phyloP scores from a whole-genome alignment of 257 asterid species.

The Forsythia viridissima region DNA sequence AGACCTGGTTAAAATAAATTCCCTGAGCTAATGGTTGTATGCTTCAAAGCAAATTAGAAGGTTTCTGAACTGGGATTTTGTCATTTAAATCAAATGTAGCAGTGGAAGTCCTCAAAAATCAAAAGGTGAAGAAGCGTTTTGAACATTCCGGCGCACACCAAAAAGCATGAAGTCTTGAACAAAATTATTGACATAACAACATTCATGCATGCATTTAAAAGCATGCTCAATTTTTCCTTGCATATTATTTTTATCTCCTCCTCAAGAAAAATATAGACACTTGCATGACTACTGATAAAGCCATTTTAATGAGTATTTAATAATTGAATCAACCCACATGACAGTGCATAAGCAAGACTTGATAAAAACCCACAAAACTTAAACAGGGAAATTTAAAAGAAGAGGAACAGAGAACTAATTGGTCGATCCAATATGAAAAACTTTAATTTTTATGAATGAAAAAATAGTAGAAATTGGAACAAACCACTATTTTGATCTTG shows the following conservation, averaged over 20 bases:
- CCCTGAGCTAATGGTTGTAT: background rate
- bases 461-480: background rate
- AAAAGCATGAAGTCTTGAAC: background rate
- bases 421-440: too few relatives aligned
- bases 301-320: too few relatives aligned
- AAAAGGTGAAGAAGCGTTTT: background rate
- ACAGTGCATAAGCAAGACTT: background rate
- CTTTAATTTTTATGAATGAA: too few relatives aligned
- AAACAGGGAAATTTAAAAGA: background rate
- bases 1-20: background rate
- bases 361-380: background rate
- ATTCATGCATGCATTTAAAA: background rate
- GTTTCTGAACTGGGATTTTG: background rate
- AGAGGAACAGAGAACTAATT: background rate
- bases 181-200: background rate
- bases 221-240: background rate
- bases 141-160: background rate
- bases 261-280: background rate
- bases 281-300: too few relatives aligned
- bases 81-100: background rate
- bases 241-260: background rate
- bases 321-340: background rate
- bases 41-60: background rate
- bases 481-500: conserved; percentile 17
- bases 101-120: background rate